Conservation (phyloP, 2,329 filamentous ascomycete genomes). For the Talaromyces sp. region DNA sequence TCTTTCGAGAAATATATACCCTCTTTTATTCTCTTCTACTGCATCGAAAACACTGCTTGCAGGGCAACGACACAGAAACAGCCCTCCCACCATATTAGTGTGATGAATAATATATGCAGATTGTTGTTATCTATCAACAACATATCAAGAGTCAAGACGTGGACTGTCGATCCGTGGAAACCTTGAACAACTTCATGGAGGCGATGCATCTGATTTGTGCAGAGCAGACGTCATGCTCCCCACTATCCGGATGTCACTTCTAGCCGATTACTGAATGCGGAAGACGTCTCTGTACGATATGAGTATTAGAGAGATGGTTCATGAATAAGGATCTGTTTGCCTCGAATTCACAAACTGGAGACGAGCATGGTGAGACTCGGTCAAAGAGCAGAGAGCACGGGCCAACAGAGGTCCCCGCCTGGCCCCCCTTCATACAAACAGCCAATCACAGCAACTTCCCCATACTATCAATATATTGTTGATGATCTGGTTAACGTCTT, state of each 20-base stretch:
- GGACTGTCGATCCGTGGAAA: not conserved
- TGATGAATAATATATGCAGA: not conserved
- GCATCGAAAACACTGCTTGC: not conserved
- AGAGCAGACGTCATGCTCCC: not conserved
- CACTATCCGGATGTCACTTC: not conserved
- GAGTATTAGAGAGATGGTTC: not conserved
- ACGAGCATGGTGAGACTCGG: no score
- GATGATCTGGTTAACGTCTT: not conserved
- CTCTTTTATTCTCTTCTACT: not conserved
- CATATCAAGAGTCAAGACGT: not conserved
- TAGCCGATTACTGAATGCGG: not conserved
- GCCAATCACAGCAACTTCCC: slow-evolving; percentile 3
- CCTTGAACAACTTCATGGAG: not conserved
- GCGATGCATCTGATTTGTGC: not conserved
- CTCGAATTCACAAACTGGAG: not conserved
- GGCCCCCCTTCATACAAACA: not conserved
- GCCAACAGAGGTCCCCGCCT: not conserved
- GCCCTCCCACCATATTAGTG: not conserved
- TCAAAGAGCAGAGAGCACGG: not conserved
- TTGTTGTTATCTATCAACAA: not conserved
- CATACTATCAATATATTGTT: not conserved
- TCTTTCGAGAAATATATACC: no score
- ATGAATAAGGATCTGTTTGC: not conserved
- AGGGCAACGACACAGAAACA: not conserved
- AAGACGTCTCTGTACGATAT: not conserved